Evolutionary conservation across 2,329 filamentous ascomycete species (phyloP), one percentile per base, ranked within the genome.

Genomic region (Verruconis gallopava): DNA sequence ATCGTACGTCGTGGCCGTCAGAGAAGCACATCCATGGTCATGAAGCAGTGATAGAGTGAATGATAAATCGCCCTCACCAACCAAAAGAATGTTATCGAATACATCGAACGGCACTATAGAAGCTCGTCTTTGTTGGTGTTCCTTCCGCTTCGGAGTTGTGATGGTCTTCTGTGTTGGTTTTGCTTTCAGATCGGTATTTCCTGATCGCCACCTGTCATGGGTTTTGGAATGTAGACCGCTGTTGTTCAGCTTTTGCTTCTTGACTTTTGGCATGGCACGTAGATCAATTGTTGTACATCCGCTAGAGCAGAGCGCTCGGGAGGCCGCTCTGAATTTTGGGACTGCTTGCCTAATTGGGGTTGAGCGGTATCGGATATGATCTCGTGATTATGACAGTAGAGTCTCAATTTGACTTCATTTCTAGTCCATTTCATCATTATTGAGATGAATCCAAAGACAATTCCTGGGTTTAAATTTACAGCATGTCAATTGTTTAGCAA

Each of bases 1-100:
- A 56, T 88, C 83, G 50, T 74, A 70, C 13, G 80, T 76, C 2
- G 82, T 86, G 28, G 80, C 81, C 0, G 75, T 79, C 4, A 89
- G 58, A 52, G 77, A 67, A 46, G 64, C 69, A 63, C 77, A 84
- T 49, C 66, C 69, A 61, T 85, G 80, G 52, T 80, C 68, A 41
- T 69, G 60, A 40, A 80, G 67, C 2, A 89, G 68, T 2, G 75
- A 78, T 20, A 72, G 71, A 11, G 82, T 73, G 57, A 86, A 89
- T 56, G 80, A 85, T 54, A 91, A 75, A 60, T 93, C 84, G 49
- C 77, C 51, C 32, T 43, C 41, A n/a, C 41, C 41, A 21, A 43
- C 41, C 19, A 43, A 21, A 9, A 43, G 21, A 40, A 43, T 34
- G 17, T 40, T 4, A 14, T 43, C 36, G 22, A 21, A 39, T 15